Evolutionary conservation across 1,139 yeast species (phyloP), one percentile per base, ranked within the genome.

Genomic region (Candida labiduridarum): DNA sequence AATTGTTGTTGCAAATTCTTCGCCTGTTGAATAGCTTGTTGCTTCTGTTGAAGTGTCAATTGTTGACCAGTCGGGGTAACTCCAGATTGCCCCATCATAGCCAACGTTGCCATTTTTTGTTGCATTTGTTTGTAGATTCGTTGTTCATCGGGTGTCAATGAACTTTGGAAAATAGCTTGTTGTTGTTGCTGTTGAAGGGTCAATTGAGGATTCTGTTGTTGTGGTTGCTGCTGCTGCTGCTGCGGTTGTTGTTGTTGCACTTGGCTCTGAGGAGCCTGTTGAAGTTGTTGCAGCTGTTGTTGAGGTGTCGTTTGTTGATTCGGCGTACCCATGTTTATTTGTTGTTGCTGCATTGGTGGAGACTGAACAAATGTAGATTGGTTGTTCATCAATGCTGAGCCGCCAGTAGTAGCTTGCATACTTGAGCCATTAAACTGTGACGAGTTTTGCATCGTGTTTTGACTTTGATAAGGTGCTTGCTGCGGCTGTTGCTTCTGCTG

Each of bases 1-100:
- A 76, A 62, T 49, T 74, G 79, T 49, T 74, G 80, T 55, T 76
- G 80, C 41, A 74, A 64, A 34, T 67, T 55, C 51, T 74, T 74
- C 10, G 79, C 79, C 55, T 76, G 80, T 49, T 73, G 76, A 19
- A 74, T 58, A 0, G 80, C 80, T 53, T 74, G 78, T 54, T 74
- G 79, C 50, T 75, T 78, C 52, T 76, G 80, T 50, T 73, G 78
- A 5, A 75, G 75, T 3, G 71, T 72, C 49, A 76, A 67, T 49
- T 71, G 72, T 30, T 74, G 70, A 16, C 79, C 68, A 50, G 72
- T 76, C 9, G 80, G 80, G 1, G 80, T 75, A 11, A 73, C 61
- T 1, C 81, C 81, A 11, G 75, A 63, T 52, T 73, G 74, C 12
- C 79, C 78, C 80, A 76, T 76, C 54, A 69, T 68, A 1, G 72